Evolutionary conservation across 208 protist species (phyloP).

Genomic region (Strigomonas galati): DNA sequence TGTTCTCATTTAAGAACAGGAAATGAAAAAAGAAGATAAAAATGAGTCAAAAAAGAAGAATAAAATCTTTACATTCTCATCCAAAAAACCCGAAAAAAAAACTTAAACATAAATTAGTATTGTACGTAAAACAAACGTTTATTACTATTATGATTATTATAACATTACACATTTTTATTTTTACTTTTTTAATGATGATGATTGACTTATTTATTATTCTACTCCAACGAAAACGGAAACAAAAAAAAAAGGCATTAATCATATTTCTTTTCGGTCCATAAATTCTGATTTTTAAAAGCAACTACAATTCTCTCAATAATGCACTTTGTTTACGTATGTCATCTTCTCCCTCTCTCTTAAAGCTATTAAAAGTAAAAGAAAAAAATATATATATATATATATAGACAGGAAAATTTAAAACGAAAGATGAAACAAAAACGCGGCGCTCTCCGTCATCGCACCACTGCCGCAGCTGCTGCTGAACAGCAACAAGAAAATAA

Average conservation of each 20-base stretch:
- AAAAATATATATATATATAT: no score
- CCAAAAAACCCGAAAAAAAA: slow-evolving; percentile 2
- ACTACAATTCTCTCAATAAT: no score
- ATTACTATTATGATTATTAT: slow-evolving; percentile 4
- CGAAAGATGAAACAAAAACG: no score
- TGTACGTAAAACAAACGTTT: background rate
- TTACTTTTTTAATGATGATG: slow-evolving; percentile 3
- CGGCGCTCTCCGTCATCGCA: no score
- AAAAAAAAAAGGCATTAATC: background rate
- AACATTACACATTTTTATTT: background rate
- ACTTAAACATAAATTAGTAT: slow-evolving; percentile 2
- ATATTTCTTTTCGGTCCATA: background rate
- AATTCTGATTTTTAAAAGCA: no score
- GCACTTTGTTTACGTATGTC: background rate
- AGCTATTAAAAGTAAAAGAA: no score
- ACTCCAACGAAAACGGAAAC: background rate
- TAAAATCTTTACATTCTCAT: background rate
- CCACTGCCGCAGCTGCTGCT: no score
- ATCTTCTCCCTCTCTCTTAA: background rate
- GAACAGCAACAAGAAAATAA: background rate
- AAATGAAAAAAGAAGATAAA: background rate
- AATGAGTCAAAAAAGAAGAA: background rate
- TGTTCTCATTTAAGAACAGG: slow-evolving; percentile 7
- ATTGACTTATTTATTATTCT: background rate
- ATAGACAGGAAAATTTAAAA: no score